Percentiles rank a stretch among this genome's conserved stretches.
Evolutionary conservation across 805 yeast species (phyloP).

Genomic region (Hanseniaspora jakobsenii): DNA sequence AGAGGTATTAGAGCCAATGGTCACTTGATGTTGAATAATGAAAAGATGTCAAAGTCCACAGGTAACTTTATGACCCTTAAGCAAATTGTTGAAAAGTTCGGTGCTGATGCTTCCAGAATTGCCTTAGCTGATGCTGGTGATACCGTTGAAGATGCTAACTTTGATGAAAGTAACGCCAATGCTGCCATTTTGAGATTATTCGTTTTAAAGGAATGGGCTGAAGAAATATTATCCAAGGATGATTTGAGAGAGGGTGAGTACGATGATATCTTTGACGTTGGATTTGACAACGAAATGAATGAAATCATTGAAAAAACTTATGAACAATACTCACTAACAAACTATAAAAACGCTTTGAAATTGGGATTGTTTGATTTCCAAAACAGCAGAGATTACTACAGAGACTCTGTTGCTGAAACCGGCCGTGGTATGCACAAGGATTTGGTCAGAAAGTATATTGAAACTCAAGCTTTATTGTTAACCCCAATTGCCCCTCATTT

Average conservation of each 20-base stretch:
- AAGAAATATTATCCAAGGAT: slow-evolving; percentile 44
- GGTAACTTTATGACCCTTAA: slow-evolving; percentile 91
- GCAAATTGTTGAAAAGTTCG: slow-evolving; percentile 75
- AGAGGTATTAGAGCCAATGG: slow-evolving; percentile 89
- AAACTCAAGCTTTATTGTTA: slow-evolving; percentile 68
- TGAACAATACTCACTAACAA: slow-evolving; percentile 56
- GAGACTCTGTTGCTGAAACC: slow-evolving; percentile 50
- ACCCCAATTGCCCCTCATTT: slow-evolving; percentile 95
- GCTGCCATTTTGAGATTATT: slow-evolving; percentile 91
- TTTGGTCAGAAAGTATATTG: slow-evolving; percentile 69
- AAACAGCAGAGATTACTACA: slow-evolving; percentile 88
- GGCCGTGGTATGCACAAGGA: slow-evolving; percentile 60
- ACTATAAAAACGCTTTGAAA: slow-evolving; percentile 82
- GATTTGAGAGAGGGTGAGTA: slow-evolving; percentile 41
- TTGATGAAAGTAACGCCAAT: slow-evolving; percentile 91
- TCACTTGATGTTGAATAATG: slow-evolving; percentile 86
- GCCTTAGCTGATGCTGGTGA: slow-evolving; percentile 99
- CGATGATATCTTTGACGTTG: slow-evolving; percentile 64
- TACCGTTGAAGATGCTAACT: slow-evolving; percentile 91
- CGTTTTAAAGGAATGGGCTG: slow-evolving; percentile 92
- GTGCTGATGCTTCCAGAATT: slow-evolving; percentile 95
- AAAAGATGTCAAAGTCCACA: slow-evolving; percentile 95
- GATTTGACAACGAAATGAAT: slow-evolving; percentile 92
- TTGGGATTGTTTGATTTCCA: slow-evolving; percentile 88
- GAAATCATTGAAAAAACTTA: slow-evolving; percentile 60